phyloP scores from a whole-genome alignment of 2,329 filamentous ascomycete species.

The Apiospora sp. region DNA sequence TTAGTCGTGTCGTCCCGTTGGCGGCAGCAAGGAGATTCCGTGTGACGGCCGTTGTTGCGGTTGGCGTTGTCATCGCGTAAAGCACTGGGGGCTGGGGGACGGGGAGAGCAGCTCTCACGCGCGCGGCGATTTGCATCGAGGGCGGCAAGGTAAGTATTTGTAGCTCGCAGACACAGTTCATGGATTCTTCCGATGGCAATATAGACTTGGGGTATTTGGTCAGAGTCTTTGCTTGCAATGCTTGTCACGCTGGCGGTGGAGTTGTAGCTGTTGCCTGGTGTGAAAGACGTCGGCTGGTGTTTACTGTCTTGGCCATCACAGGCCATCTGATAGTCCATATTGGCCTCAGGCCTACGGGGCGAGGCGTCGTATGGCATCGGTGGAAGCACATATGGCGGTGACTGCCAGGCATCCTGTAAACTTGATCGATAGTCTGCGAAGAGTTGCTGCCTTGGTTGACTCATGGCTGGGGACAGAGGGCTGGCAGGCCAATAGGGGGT shows the following conservation, averaged over 20 bases:
- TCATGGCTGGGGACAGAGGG: background rate
- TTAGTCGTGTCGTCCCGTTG: conserved; percentile 4
- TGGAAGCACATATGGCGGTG: conserved; percentile 1
- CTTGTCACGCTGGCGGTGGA: background rate
- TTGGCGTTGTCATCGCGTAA: background rate
- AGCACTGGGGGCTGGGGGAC: background rate
- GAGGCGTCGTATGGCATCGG: background rate
- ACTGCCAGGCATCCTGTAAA: background rate
- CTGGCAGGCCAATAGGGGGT: background rate
- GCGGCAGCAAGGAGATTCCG: background rate
- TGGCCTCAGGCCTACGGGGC: background rate
- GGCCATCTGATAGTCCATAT: background rate
- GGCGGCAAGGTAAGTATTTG: conserved; percentile 33
- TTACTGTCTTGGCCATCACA: background rate
- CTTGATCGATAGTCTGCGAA: background rate
- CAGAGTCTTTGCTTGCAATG: background rate
- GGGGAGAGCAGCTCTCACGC: conserved; percentile 21
- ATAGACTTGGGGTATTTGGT: conserved; percentile 23
- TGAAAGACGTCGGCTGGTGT: background rate
- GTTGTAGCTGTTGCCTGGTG: background rate
- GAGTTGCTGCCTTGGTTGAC: background rate
- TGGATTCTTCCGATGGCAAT: conserved; percentile 30
- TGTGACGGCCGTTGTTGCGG: background rate
- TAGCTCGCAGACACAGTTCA: conserved; percentile 33
- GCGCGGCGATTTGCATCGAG: conserved; percentile 33